phyloP scores from a whole-genome alignment of 352 stramenopile species.

The Phytophthora hybrid region DNA sequence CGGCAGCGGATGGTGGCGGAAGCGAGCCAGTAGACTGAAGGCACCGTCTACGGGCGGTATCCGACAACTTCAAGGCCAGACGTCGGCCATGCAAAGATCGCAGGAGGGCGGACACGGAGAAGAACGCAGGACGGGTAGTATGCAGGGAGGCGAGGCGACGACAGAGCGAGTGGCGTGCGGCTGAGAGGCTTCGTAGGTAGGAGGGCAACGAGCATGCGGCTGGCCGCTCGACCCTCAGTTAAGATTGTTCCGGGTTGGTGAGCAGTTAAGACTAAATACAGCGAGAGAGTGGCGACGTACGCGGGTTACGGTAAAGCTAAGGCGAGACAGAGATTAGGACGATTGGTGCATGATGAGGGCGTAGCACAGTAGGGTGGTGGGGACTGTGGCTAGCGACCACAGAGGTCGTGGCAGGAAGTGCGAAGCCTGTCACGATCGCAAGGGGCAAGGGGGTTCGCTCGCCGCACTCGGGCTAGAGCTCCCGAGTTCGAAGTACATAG shows the following conservation, averaged over 20 bases:
- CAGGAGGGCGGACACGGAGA: neutral
- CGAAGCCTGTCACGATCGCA: neutral
- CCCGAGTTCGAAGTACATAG: neutral
- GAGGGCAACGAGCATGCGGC: neutral
- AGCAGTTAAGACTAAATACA: slow-evolving; percentile 2
- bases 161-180: neutral
- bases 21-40: neutral
- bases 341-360: neutral
- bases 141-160: neutral
- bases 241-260: neutral
- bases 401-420: neutral
- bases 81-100: no score
- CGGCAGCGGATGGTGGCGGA: neutral
- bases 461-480: no score
- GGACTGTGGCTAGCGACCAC: slow-evolving; percentile 3
- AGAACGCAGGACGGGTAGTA: neutral
- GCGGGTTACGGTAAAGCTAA: neutral
- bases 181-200: neutral
- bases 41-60: neutral
- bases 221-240: no score
- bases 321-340: neutral
- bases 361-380: neutral
- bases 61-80: no score
- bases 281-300: neutral
- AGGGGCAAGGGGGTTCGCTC: no score